Percentiles rank a stretch among this genome's conserved stretches.
phyloP scores from a whole-genome alignment of 202 grass and related monocot genomes.

The Panicum hallii region DNA sequence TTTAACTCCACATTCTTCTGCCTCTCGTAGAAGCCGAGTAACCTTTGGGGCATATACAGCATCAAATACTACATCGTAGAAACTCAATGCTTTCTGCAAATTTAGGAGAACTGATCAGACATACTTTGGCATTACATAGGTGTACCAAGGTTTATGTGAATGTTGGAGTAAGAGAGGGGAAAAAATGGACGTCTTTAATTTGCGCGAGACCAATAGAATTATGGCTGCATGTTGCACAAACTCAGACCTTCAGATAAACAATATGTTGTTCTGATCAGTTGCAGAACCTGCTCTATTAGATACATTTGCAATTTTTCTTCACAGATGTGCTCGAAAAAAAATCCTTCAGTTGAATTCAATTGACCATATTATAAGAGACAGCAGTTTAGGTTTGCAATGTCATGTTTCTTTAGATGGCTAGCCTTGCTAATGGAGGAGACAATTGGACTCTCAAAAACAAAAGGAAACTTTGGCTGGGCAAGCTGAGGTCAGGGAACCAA shows the following conservation, averaged over 20 bases:
- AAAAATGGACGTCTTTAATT: background rate
- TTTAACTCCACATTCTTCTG: slow-evolving; percentile 70
- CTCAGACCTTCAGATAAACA: slow-evolving; percentile 7
- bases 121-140: background rate
- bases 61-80: slow-evolving; percentile 87
- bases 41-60: slow-evolving; percentile 88
- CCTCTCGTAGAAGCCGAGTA: slow-evolving; percentile 90
- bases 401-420: background rate
- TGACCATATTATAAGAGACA: background rate
- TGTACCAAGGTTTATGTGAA: slow-evolving; percentile 28
- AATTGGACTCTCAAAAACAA: background rate
- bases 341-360: background rate
- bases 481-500: background rate
- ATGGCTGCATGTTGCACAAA: background rate
- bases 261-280: background rate
- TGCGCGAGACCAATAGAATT: background rate
- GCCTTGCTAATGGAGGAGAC: background rate
- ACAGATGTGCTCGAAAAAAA: background rate
- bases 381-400: background rate
- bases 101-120: slow-evolving; percentile 36
- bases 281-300: background rate
- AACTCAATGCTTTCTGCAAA: slow-evolving; percentile 77
- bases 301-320: background rate
- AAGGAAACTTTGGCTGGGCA: background rate
- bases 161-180: slow-evolving; percentile 3